These are phyloP conservation scores for Cardamine occulta DNA, from an alignment of 345 rosid genomes.

Conservation along the genomic window DNA sequence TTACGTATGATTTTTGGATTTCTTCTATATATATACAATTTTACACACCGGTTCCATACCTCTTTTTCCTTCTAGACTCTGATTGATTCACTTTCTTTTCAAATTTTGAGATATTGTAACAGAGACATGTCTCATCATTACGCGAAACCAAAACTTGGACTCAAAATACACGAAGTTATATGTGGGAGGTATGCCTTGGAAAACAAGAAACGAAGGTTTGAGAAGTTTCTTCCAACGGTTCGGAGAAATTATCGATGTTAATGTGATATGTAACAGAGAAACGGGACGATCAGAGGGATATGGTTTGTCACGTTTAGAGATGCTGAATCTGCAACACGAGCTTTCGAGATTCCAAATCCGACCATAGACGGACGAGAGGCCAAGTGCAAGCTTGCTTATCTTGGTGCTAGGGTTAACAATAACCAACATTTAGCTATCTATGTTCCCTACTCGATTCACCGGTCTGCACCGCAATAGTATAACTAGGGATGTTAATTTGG, in stretches of 20 bases:
- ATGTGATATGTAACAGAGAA: conserved; percentile 42
- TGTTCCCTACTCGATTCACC: neutral
- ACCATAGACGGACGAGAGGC: conserved; percentile 63
- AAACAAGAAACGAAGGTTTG: conserved; percentile 12
- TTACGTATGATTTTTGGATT: too few relatives aligned
- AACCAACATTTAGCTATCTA: neutral
- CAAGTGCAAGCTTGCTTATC: conserved; percentile 64
- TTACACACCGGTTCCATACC: too few relatives aligned
- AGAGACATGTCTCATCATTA: too few relatives aligned
- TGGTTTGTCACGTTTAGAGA: conserved; percentile 63
- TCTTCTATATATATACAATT: too few relatives aligned
- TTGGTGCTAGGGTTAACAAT: conserved; percentile 15
- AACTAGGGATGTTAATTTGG: too few relatives aligned
- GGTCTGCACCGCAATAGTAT: neutral
- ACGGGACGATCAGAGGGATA: conserved; percentile 54
- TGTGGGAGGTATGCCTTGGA: conserved; percentile 18
- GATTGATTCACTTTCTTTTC: too few relatives aligned
- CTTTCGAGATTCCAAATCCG: conserved; percentile 60
- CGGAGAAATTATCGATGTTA: conserved; percentile 49
- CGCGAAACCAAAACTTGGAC: neutral
- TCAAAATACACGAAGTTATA: neutral
- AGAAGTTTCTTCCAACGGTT: conserved; percentile 45
- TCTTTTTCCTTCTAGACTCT: too few relatives aligned
- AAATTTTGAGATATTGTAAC: too few relatives aligned
- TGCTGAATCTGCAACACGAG: conserved; percentile 63